Evolutionary conservation across 306 rosid genomes (phyloP).

Genomic region (Sophora flavescens): DNA sequence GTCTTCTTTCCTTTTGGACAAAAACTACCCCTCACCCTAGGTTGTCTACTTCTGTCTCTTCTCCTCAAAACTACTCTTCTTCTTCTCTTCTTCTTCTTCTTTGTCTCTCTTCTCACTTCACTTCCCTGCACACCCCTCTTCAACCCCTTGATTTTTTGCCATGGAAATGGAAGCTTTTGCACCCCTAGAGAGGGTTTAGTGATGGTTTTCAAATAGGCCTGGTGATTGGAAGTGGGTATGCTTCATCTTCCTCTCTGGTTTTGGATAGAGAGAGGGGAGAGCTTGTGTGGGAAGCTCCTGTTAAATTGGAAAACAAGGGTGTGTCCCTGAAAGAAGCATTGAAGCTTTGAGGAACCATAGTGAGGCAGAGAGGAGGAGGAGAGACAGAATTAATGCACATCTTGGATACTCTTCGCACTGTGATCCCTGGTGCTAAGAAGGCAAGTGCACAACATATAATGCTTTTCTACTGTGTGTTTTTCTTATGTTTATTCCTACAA

Average conservation of each 20-base stretch:
- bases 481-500: background rate
- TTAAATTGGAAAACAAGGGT: constrained; percentile 55
- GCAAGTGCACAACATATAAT: constrained; percentile 41
- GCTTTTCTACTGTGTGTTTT: background rate
- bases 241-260: constrained; percentile 66
- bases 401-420: constrained; percentile 71
- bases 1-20: constrained; percentile 24
- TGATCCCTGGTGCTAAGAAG: constrained; percentile 77
- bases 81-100: no score
- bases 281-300: constrained; percentile 64
- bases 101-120: background rate
- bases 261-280: constrained; percentile 66
- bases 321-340: constrained; percentile 64
- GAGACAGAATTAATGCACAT: constrained; percentile 78
- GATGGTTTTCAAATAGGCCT: constrained; percentile 46
- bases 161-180: constrained; percentile 64
- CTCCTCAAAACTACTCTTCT: background rate
- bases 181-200: background rate
- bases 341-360: constrained; percentile 79
- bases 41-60: constrained; percentile 31
- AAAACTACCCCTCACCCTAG: background rate
- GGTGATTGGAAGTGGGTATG: constrained; percentile 54
- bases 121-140: constrained; percentile 1
- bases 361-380: constrained; percentile 76
- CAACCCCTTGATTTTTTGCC: constrained; percentile 8